A percentile compares a stretch with the other conserved stretches of the same genome.
Conservation (phyloP, 2,329 filamentous ascomycete genomes). For the Elsinoe ampelina region DNA sequence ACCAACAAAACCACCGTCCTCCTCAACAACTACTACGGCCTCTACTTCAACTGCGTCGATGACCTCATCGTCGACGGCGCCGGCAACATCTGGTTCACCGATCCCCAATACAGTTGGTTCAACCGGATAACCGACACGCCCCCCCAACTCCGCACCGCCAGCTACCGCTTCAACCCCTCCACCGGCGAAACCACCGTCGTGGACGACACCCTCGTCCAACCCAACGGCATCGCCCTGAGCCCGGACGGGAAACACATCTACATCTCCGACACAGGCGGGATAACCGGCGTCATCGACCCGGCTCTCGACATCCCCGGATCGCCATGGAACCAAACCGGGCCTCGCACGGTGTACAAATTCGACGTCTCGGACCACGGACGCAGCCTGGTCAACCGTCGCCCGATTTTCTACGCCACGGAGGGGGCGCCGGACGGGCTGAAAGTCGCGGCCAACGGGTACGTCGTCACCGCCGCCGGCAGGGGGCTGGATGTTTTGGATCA, state of each 20-base stretch:
- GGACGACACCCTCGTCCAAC: conserved; percentile 34
- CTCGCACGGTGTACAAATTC: conserved; percentile 32
- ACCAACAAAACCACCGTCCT: conserved; percentile 35
- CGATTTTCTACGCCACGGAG: conserved; percentile 32
- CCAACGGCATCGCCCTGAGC: conserved; percentile 38
- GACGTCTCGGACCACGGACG: conserved; percentile 30
- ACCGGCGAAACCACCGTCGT: conserved; percentile 35
- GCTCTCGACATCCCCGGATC: conserved; percentile 21
- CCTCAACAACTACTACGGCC: conserved; percentile 40
- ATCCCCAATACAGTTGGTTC: conserved; percentile 33
- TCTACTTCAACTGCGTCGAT: conserved; percentile 37
- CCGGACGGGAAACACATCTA: conserved; percentile 38
- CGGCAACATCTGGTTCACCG: conserved; percentile 44
- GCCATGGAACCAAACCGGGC: conserved; percentile 26
- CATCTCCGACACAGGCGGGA: conserved; percentile 34
- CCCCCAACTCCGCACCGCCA: conserved; percentile 26
- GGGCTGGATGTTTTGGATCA: conserved; percentile 35
- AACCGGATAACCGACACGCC: conserved; percentile 24
- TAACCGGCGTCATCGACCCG: conserved; percentile 21
- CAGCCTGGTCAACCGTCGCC: conserved; percentile 31
- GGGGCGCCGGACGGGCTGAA: conserved; percentile 37
- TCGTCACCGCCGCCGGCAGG: conserved; percentile 31
- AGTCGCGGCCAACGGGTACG: conserved; percentile 33
- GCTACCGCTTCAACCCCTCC: conserved; percentile 35
- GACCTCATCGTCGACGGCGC: conserved; percentile 32